Base-by-base conservation (phyloP, 768 basidiomycete species). In the Dioszegia hungarica region DNA sequence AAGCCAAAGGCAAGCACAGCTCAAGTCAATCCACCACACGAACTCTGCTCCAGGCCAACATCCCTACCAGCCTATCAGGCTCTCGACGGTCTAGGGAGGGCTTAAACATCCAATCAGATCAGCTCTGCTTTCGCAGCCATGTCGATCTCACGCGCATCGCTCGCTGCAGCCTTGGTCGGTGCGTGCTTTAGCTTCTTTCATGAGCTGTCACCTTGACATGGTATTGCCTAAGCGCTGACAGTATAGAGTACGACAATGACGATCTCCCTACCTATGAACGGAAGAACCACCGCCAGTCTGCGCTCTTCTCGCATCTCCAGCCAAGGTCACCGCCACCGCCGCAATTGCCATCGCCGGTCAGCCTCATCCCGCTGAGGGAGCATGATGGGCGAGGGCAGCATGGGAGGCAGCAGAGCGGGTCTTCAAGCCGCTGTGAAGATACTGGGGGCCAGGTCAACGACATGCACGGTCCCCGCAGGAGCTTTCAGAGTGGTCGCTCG, bases 211-310 rank as follows among this genome's bases (percentile, higher is more conserved):
- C 20, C 40, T 9, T 12, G 15, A 43, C 6, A 27, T 17, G 29
- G 27, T 29, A 15, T 4, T 9, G 1, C 11, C 11, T 12, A 22
- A 25, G 1, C n/a, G 54, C 56, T 49, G 27, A 33, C n/a, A 17
- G 2, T 19, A 14, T 61, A 92, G 90, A 93, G 76, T 93, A 93
- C 72, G 90, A 93, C 80, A 92, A 92, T 62, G 89, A 92, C 72
- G 80, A 82, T 33, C 78, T 81, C n/a, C 80, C 89, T 71, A 85
- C 85, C 5, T 76, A 83, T 49, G 80, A 78, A 11, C 83, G 84
- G 8, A 77, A 79, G 10, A 28, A 48, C 37, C 63, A 63, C 58
- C 53, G 67, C 38, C 44, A 59, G 31, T 61, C 59, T 19, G 67
- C 67, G 14, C 59, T 68, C 5, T 68, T 68, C 57, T 38, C 46